Evolutionary conservation across 768 basidiomycete genomes (phyloP).

Genomic region (Jaapia argillacea): DNA sequence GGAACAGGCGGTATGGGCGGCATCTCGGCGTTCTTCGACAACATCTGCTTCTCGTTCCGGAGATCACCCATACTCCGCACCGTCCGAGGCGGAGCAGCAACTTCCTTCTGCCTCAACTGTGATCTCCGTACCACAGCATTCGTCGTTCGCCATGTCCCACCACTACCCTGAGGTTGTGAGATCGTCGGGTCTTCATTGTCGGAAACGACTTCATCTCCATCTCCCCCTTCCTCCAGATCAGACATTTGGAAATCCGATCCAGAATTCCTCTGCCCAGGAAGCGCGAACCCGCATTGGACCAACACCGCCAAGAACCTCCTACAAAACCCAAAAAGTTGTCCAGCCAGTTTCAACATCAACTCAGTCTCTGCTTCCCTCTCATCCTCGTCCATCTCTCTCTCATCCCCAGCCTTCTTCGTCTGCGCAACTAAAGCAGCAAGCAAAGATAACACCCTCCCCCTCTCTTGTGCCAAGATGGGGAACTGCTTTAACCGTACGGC

Average conservation of each 20-base stretch:
- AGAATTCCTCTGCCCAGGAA: constrained; percentile 25
- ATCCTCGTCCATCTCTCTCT: constrained; percentile 34
- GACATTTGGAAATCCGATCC: background rate
- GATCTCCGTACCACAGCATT: constrained; percentile 11
- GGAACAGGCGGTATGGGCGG: constrained; percentile 26
- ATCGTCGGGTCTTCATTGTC: background rate
- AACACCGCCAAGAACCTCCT: constrained; percentile 71
- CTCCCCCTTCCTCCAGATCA: background rate
- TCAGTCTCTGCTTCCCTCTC: constrained; percentile 51
- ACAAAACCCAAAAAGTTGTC: constrained; percentile 74
- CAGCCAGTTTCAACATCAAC: constrained; percentile 71
- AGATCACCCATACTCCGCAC: constrained; percentile 48
- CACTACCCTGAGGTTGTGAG: no score
- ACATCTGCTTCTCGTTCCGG: constrained; percentile 20
- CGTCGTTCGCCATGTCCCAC: no score
- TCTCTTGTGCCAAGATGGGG: constrained; percentile 60
- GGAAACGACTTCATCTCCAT: background rate
- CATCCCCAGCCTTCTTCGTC: constrained; percentile 45
- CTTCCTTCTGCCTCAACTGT: constrained; percentile 2
- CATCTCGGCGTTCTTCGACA: constrained; percentile 26
- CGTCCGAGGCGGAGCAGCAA: constrained; percentile 23
- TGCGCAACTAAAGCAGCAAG: constrained; percentile 79
- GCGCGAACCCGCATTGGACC: constrained; percentile 62
- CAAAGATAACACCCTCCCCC: constrained; percentile 73
- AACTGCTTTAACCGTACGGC: constrained; percentile 60